These are phyloP conservation scores for Aspergillus texensis DNA, from an alignment of 2,329 filamentous ascomycete species.

Conservation along the genomic window DNA sequence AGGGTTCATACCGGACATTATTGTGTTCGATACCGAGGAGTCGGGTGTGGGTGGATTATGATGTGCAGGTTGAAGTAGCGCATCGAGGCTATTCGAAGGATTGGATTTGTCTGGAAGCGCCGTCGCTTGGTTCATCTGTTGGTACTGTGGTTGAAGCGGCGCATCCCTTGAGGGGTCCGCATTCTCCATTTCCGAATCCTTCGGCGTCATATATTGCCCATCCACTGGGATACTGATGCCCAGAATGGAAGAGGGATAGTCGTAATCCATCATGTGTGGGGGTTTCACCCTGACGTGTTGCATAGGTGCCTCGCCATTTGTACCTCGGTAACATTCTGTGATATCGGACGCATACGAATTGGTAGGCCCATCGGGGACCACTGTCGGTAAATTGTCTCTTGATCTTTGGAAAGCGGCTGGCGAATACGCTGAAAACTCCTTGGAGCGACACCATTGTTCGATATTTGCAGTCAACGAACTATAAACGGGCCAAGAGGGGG, in stretches of 20 bases:
- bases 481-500: constrained; percentile 38
- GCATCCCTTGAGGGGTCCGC: constrained; percentile 29
- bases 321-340: constrained; percentile 9
- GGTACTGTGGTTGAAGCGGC: constrained; percentile 19
- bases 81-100: constrained; percentile 23
- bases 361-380: not conserved
- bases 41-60: constrained; percentile 36
- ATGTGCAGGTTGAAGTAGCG: constrained; percentile 21
- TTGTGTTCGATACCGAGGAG: constrained; percentile 32
- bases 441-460: constrained; percentile 31
- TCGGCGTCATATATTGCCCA: constrained; percentile 35
- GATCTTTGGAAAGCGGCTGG: constrained; percentile 14
- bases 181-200: constrained; percentile 34
- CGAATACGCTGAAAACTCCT: constrained; percentile 15
- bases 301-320: constrained; percentile 14
- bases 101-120: constrained; percentile 26
- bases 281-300: constrained; percentile 14
- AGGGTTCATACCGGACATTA: constrained; percentile 18
- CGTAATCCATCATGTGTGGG: constrained; percentile 20
- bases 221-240: constrained; percentile 38
- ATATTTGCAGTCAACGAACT: constrained; percentile 32
- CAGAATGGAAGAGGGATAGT: constrained; percentile 32
- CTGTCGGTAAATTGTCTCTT: constrained; percentile 6
- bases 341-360: constrained; percentile 8
- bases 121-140: constrained; percentile 13